Base-by-base conservation (phyloP, 768 basidiomycete genomes). In the Cystobasidiopsis lactophilus region DNA sequence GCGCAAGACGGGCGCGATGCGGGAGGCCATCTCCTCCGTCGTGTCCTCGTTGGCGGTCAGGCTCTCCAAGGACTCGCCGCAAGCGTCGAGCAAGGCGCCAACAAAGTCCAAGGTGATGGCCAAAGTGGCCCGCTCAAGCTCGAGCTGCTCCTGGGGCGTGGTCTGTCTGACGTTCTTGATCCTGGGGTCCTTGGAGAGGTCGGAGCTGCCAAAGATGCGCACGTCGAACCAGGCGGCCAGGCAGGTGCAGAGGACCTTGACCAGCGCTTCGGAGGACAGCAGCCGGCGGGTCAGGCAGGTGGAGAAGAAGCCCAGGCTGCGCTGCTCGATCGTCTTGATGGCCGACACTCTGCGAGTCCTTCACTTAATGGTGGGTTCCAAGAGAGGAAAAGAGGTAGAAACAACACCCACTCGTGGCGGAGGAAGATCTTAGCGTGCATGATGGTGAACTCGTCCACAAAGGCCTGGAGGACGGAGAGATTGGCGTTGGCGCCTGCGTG, bases 151-250 rank as follows among this genome's bases (percentile, higher is more conserved):
- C 16, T 35, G 9, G 7, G 33, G 33, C 33, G 33, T 7, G 16
- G 33, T 7, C 16, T 35, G 9, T n/a, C n/a, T n/a, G n/a, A n/a
- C n/a, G n/a, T n/a, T n/a, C n/a, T n/a, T 43, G 23, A 9, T 43
- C 7, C 19, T 43, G 45, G 45, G 45, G 21, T 26, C 38, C 11
- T 26, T 30, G 3, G 33, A 30, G 9, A n/a, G 13, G 21, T 27
- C 50, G 33, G 18, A 31, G 40, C 30, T 21, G 18, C 46, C 41
- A 3, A 29, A 70, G 75, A 84, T 79, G 26, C 81, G 74, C 55
- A 83, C 76, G 57, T 79, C 80, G 81, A 84, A 91, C 13, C 88
- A 71, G 0, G 82, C 81, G 30, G 82, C 80, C 56, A 91, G 75
- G 0, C 78, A 72, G 37, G 85, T 73, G 29, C 82, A 73, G 47